Evolutionary conservation across 495 filamentous ascomycete species (phyloP).

Genomic region (Durotheca rogersii): DNA sequence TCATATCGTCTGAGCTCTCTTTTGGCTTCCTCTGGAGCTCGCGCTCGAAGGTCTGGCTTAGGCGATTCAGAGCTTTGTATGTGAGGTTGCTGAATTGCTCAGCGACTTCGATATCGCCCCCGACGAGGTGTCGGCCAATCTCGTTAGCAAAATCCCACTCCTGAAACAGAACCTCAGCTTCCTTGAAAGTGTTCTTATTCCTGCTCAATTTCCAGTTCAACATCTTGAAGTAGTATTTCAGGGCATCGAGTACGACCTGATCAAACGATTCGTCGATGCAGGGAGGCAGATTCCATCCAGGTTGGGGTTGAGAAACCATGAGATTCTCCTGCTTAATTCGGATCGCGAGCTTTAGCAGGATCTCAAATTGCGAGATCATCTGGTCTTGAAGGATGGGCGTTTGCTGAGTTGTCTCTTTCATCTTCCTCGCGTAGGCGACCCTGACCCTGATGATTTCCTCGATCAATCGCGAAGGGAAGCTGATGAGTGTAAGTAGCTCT

Average conservation of each 20-base stretch:
- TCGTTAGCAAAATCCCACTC: slow-evolving; percentile 97
- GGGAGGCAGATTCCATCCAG: slow-evolving; percentile 91
- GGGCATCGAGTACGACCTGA: slow-evolving; percentile 86
- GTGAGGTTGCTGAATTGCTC: slow-evolving; percentile 96
- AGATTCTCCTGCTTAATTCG: slow-evolving; percentile 88
- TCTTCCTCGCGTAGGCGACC: slow-evolving; percentile 87
- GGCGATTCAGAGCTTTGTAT: slow-evolving; percentile 80
- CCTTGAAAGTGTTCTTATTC: slow-evolving; percentile 99
- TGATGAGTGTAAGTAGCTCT: slow-evolving; percentile 91
- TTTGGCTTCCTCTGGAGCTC: slow-evolving; percentile 81
- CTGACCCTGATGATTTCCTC: slow-evolving; percentile 95
- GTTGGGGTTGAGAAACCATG: slow-evolving; percentile 78
- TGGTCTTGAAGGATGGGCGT: slow-evolving; percentile 91
- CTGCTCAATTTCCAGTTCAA: slow-evolving; percentile 95
- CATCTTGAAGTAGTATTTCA: slow-evolving; percentile 97
- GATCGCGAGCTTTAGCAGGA: slow-evolving; percentile 85
- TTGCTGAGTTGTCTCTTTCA: slow-evolving; percentile 84
- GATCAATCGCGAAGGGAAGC: slow-evolving; percentile 91
- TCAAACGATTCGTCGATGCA: slow-evolving; percentile 98
- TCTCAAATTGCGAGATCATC: slow-evolving; percentile 95
- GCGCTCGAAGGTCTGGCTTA: slow-evolving; percentile 87
- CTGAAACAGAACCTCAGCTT: slow-evolving; percentile 93
- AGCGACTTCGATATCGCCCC: slow-evolving; percentile 95
- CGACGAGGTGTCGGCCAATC: slow-evolving; percentile 81
- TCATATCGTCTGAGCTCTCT: slow-evolving; percentile 84